Base-by-base conservation (phyloP, 345 rosid genomes). In the Aquilaria yunnanensis region DNA sequence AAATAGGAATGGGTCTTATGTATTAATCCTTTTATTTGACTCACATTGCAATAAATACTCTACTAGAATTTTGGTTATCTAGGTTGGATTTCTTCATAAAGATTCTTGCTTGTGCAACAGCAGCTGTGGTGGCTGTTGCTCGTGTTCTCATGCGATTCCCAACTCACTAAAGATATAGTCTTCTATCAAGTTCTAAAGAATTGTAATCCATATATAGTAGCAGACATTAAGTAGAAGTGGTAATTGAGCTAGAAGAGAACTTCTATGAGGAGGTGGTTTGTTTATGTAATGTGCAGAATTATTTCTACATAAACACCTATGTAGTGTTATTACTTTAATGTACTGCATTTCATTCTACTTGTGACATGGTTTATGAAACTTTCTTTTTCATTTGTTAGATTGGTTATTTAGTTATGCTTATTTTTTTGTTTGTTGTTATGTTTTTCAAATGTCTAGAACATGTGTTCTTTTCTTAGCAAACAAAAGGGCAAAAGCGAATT, bases 21-120 rank as follows among this genome's bases (percentile, higher is more conserved):
- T 60, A 16, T 34, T 13, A 33, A 13, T 6, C 57, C 43, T 56
- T 50, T 34, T 48, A 9, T 45, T 30, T 52, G 10, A 49, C 55
- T 61, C 14, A 23, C 47, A 11, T 12, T 54, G 6, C n/a, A 10
- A 13, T 5, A 33, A 10, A 23, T 57, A 59, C 60, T 30, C 61
- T 37, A 16, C 64, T 47, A 48, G 51, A 49, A 16, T 61, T 68
- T 45, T 50, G 61, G 54, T 59, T 12, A 47, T 71, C 11, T 52
- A 56, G 34, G 62, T 10, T 41, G 63, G 49, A 9, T 48, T 62
- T 45, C 59, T 53, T 60, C 16, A 6, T 74, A 57, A 70, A 95
- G 99, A 91, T 95, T 79, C 99, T 97, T 9, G 92, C 96, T 47
- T 82, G 96, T 75, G 97, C 96, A 56, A 90, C 90, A 0, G 99